Conservation (phyloP, 108 stramenopile genomes). For the Nannochloropsis salina region DNA sequence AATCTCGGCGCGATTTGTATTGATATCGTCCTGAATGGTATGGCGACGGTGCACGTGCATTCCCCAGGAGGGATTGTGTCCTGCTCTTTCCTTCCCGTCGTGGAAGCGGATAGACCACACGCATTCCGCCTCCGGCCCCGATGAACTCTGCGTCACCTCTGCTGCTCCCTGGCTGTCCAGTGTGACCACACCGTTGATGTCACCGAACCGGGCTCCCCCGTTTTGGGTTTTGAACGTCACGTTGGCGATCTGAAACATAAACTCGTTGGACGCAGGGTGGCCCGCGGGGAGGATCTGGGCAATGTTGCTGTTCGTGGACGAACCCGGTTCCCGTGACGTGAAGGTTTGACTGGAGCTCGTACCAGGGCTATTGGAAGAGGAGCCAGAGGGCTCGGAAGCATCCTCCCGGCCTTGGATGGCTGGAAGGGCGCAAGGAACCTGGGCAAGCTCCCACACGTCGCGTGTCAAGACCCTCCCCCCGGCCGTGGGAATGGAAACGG, state of each 20-base stretch:
- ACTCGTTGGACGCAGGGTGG: background rate
- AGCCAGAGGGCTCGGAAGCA: background rate
- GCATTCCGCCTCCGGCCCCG: background rate
- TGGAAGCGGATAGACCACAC: background rate
- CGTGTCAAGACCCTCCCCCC: background rate
- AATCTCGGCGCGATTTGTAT: background rate
- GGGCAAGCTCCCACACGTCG: background rate
- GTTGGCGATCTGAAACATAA: background rate
- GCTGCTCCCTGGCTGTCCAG: background rate
- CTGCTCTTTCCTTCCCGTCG: constrained; percentile 1
- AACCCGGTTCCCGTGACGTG: background rate
- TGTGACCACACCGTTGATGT: background rate
- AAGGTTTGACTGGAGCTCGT: background rate
- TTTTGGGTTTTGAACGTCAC: background rate
- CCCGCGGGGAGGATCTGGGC: background rate
- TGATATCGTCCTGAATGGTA: no score
- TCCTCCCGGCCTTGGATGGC: background rate
- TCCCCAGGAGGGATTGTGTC: background rate
- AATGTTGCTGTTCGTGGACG: background rate
- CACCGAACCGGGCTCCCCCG: background rate
- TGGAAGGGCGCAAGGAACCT: background rate
- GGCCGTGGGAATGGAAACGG: background rate
- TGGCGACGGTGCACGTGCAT: no score
- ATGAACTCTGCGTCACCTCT: background rate
- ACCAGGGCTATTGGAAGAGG: background rate